Conservation (phyloP, 2,329 filamentous ascomycete species). For the Beauveria rudraprayagi region DNA sequence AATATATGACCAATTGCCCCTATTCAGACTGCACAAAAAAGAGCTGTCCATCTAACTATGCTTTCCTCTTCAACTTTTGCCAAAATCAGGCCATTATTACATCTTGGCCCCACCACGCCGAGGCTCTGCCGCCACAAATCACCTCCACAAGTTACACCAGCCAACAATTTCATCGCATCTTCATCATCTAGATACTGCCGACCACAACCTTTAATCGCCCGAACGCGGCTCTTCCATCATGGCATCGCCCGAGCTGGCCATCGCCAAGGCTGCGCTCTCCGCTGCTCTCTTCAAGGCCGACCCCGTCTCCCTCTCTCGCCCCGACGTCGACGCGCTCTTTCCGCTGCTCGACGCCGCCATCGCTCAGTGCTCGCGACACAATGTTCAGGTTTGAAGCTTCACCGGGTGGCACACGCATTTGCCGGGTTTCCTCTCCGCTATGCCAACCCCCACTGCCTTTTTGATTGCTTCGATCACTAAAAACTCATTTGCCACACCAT, state of each 20-base stretch:
- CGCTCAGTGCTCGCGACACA: conserved; percentile 65
- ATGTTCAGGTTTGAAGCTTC: conserved; percentile 75
- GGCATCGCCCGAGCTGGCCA: conserved; percentile 61
- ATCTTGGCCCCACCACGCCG: conserved; percentile 8
- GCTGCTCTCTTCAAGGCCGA: conserved; percentile 67
- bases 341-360: conserved; percentile 55
- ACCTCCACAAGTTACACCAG: neutral
- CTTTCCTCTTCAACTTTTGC: neutral
- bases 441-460: neutral
- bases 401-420: neutral
- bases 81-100: conserved; percentile 4
- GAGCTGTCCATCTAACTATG: neutral
- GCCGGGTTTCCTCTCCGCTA: neutral
- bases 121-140: conserved; percentile 6
- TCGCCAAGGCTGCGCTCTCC: conserved; percentile 71
- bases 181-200: neutral
- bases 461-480: neutral
- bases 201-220: neutral
- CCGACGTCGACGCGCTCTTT: conserved; percentile 64
- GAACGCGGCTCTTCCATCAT: conserved; percentile 31
- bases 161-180: neutral
- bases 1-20: neutral
- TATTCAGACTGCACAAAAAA: neutral
- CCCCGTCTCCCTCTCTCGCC: conserved; percentile 58
- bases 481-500: conserved; percentile 16